phyloP scores from a whole-genome alignment of 352 stramenopile species.

The Thraustochytrium striatum region DNA sequence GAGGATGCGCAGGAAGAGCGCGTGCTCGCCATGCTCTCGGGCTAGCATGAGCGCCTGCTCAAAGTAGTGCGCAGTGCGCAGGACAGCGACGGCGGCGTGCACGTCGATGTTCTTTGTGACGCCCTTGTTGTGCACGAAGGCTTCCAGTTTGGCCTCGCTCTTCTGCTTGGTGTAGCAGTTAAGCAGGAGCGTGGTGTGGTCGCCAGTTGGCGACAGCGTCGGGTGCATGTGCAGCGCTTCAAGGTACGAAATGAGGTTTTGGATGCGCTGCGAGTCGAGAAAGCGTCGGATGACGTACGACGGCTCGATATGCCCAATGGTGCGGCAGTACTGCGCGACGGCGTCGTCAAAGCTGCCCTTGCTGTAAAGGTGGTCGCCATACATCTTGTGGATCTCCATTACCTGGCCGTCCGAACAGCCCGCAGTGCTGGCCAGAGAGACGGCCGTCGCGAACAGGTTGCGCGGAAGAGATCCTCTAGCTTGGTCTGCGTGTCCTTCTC shows the following conservation, averaged over 20 bases:
- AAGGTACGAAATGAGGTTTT: conserved; percentile 92
- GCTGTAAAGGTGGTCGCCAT: conserved; percentile 96
- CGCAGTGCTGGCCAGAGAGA: conserved; percentile 86
- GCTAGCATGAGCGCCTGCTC: conserved; percentile 79
- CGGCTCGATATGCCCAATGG: conserved; percentile 82
- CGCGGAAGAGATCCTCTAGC: conserved; percentile 93
- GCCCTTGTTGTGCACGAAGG: conserved; percentile 76
- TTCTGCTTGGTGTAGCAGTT: conserved; percentile 86
- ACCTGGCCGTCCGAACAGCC: conserved; percentile 90
- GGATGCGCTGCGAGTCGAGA: conserved; percentile 92
- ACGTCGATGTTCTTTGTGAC: conserved; percentile 69
- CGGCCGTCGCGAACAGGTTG: conserved; percentile 93
- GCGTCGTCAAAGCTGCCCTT: conserved; percentile 91
- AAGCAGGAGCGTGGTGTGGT: conserved; percentile 86
- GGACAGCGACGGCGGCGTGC: conserved; percentile 81
- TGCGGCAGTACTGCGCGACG: conserved; percentile 85
- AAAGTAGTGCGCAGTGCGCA: conserved; percentile 80
- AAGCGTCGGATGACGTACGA: conserved; percentile 97
- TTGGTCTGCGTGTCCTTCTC: conserved; percentile 93
- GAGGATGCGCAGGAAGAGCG: conserved; percentile 85
- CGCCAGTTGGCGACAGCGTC: conserved; percentile 62
- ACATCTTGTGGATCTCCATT: conserved; percentile 77
- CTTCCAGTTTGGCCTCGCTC: conserved; percentile 83
- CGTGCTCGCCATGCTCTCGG: conserved; percentile 76
- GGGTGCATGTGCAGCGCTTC: conserved; percentile 74